Evolutionary conservation across 257 asterid species (phyloP).

Genomic region (Striga asiatica): DNA sequence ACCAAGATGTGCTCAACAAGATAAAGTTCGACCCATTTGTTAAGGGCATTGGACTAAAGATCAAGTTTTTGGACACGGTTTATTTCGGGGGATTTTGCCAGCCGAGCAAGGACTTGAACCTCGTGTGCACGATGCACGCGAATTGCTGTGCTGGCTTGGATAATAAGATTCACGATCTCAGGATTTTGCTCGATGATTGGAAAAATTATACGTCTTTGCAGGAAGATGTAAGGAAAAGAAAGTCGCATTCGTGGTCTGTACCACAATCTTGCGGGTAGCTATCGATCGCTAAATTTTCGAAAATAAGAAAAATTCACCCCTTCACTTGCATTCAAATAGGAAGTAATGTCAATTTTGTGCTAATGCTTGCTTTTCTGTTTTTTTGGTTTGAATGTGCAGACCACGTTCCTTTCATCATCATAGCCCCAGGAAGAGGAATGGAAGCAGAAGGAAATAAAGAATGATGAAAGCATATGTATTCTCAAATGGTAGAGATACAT

Average conservation of each 20-base stretch:
- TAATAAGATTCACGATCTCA: slow-evolving; percentile 43
- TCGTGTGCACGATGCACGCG: slow-evolving; percentile 56
- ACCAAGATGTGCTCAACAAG: slow-evolving; percentile 40
- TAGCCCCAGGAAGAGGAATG: slow-evolving; percentile 23
- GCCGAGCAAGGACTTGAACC: slow-evolving; percentile 38
- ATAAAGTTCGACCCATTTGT: slow-evolving; percentile 30
- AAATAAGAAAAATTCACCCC: not conserved
- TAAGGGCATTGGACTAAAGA: slow-evolving; percentile 28
- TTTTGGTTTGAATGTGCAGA: not conserved
- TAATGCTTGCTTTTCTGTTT: not conserved
- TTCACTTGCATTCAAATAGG: too few relatives aligned
- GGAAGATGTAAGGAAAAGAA: not conserved
- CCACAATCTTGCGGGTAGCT: slow-evolving; percentile 34
- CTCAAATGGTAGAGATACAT: too few relatives aligned
- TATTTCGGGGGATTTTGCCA: slow-evolving; percentile 50
- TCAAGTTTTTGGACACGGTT: slow-evolving; percentile 34
- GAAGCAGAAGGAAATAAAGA: slow-evolving; percentile 9
- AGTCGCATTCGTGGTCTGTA: slow-evolving; percentile 26
- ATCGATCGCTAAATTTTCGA: too few relatives aligned
- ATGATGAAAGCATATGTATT: not conserved
- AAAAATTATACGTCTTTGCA: slow-evolving; percentile 24
- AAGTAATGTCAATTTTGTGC: too few relatives aligned
- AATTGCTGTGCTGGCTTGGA: slow-evolving; percentile 54
- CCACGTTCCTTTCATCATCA: too few relatives aligned
- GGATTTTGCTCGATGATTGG: slow-evolving; percentile 43